Evolutionary conservation across 2,329 filamentous ascomycete genomes (phyloP).

Genomic region (Dichotomopilus funicola): DNA sequence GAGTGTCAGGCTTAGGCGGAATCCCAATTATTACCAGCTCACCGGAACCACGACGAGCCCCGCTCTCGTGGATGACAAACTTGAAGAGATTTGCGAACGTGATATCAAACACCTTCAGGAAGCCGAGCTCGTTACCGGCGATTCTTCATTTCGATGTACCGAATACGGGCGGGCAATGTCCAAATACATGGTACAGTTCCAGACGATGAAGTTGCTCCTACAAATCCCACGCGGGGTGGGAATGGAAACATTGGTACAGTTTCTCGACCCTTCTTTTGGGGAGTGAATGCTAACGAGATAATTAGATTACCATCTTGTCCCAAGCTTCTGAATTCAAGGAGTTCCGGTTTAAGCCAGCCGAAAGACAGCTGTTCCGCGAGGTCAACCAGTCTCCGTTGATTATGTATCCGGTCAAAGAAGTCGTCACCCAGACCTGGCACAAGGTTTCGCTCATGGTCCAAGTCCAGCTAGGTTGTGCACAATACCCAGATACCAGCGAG

Average conservation of each 20-base stretch:
- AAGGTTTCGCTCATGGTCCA: slow-evolving; percentile 78
- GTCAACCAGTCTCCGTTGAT: slow-evolving; percentile 65
- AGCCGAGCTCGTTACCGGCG: slow-evolving; percentile 46
- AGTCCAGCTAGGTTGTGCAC: slow-evolving; percentile 60
- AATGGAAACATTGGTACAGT: slow-evolving; percentile 62
- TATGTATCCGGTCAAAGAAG: slow-evolving; percentile 63
- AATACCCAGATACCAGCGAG: slow-evolving; percentile 51
- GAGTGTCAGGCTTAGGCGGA: slow-evolving; percentile 64
- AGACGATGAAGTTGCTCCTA: slow-evolving; percentile 69
- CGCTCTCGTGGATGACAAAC: slow-evolving; percentile 52
- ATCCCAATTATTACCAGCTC: slow-evolving; percentile 63
- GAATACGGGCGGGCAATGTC: slow-evolving; percentile 77
- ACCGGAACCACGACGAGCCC: slow-evolving; percentile 32
- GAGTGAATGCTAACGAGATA: background rate
- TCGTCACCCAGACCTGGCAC: slow-evolving; percentile 58
- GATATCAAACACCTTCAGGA: slow-evolving; percentile 61
- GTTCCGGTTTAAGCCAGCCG: slow-evolving; percentile 61
- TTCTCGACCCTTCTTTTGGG: background rate
- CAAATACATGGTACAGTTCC: slow-evolving; percentile 70
- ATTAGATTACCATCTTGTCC: slow-evolving; percentile 62
- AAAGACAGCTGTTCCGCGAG: slow-evolving; percentile 63
- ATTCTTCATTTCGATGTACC: slow-evolving; percentile 52
- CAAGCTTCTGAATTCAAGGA: slow-evolving; percentile 68
- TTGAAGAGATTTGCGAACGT: slow-evolving; percentile 64
- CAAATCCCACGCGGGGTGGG: slow-evolving; percentile 53